Evolutionary conservation across 768 basidiomycete species (phyloP), one percentile per base, ranked within the genome.

Genomic region (Mycena kentingensis): DNA sequence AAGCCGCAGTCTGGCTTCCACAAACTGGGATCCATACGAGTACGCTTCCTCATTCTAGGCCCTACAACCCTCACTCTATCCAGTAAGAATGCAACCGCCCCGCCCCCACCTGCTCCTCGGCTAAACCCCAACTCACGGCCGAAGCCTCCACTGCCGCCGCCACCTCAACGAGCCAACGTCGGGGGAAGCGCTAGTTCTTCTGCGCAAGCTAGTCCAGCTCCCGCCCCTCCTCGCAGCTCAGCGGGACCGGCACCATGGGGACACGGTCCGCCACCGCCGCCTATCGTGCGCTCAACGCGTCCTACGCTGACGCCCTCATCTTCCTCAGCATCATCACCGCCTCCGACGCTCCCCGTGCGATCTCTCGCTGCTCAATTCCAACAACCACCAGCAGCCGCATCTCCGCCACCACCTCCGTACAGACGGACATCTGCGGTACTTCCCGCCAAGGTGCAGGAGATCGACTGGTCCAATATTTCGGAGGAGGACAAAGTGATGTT

Each of bases 401-500:
- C 45, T 18, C 51, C 52, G 21, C 39, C 58, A 5, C 60, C 60
- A 15, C 49, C 57, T 12, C 45, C 54, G 19, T 11, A 38, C 19
- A 46, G 55, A 42, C 42, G 50, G 11, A 24, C 41, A 36, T 6
- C 35, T 39, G 45, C 46, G 28, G 26, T 41, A 31, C 43, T 46
- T 27, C 15, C 49, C 41, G 18, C 47, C 16, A 38, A 38, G 61
- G 60, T 13, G n/a, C 54, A 44, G 61, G 53, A 60, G 34, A 80
- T 91, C 26, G 83, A 89, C 63, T 92, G 89, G 89, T 66, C 75
- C 5, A 83, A 87, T 65, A 73, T 92, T 41, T 79, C 82, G 2
- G 62, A 65, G 19, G 77, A 84, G 63, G 88, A 92, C 62, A 91
- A 89, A 63, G 70, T 80, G 26, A 80, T 73, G 22, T 87, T 92